These are phyloP conservation scores for Bremia lactucae DNA, from an alignment of 352 stramenopile genomes.

Conservation along the genomic window DNA sequence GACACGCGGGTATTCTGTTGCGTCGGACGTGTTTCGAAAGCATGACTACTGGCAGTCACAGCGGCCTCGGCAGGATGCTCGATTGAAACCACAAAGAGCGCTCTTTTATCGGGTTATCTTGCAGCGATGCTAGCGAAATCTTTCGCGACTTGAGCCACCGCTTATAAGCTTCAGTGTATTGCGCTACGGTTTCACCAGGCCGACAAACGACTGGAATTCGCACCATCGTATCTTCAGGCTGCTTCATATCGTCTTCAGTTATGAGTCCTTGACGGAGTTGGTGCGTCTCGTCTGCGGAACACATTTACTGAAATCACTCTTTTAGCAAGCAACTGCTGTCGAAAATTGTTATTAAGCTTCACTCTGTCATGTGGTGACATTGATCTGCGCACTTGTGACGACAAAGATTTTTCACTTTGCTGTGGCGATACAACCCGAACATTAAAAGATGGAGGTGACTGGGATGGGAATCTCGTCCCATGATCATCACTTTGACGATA, in stretches of 20 bases:
- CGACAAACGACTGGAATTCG: slow-evolving; percentile 13
- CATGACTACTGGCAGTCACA: too few relatives aligned
- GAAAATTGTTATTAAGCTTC: not conserved
- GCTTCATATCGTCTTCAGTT: slow-evolving; percentile 16
- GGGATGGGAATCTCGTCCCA: too few relatives aligned
- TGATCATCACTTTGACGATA: too few relatives aligned
- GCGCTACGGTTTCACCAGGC: slow-evolving; percentile 14
- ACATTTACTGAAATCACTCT: slow-evolving; percentile 18
- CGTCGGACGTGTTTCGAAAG: too few relatives aligned
- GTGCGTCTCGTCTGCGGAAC: slow-evolving; percentile 18
- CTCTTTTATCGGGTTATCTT: slow-evolving; percentile 14
- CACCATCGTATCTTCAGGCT: slow-evolving; percentile 14
- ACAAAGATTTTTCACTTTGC: slow-evolving; percentile 1
- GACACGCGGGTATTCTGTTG: too few relatives aligned
- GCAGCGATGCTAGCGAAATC: slow-evolving; percentile 6
- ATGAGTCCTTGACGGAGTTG: slow-evolving; percentile 17
- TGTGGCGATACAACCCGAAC: slow-evolving; percentile 4
- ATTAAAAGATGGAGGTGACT: too few relatives aligned
- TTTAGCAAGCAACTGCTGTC: slow-evolving; percentile 12
- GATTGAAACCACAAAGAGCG: slow-evolving; percentile 21
- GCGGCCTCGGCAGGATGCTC: too few relatives aligned
- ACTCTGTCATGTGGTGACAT: slow-evolving; percentile 2
- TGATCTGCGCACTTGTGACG: slow-evolving; percentile 2
- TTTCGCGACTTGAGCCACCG: slow-evolving; percentile 17
- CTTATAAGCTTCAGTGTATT: slow-evolving; percentile 19